phyloP scores from a whole-genome alignment of 2,329 filamentous ascomycete species.

The Trichoderma aggressivum region DNA sequence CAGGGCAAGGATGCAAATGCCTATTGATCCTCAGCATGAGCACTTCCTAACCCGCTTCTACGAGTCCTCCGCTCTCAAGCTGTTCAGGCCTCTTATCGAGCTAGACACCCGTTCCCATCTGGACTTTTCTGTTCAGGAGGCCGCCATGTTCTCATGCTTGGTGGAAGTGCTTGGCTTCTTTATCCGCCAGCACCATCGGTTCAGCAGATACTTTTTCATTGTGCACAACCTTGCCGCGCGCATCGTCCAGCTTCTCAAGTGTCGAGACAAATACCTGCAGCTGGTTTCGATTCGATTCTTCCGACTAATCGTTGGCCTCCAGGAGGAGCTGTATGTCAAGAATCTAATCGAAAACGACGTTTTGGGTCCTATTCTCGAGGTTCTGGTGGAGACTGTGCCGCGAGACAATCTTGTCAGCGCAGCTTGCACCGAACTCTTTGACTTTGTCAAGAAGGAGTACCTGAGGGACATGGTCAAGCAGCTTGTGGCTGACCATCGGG shows the following conservation, averaged over 20 bases:
- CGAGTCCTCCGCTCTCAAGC: conserved; percentile 75
- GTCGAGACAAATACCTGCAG: conserved; percentile 87
- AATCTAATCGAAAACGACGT: conserved; percentile 79
- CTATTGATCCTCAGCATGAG: conserved; percentile 71
- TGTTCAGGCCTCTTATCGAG: conserved; percentile 83
- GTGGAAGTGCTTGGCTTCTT: conserved; percentile 95
- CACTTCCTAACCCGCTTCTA: conserved; percentile 87
- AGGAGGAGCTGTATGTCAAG: conserved; percentile 88
- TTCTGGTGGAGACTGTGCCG: conserved; percentile 81
- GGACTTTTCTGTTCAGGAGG: conserved; percentile 75
- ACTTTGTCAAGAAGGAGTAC: conserved; percentile 79
- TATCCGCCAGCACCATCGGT: conserved; percentile 79
- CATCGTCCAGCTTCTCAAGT: conserved; percentile 76
- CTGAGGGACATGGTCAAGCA: conserved; percentile 80
- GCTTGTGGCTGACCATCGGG: conserved; percentile 78
- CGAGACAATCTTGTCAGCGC: conserved; percentile 92
- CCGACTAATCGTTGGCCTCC: conserved; percentile 76
- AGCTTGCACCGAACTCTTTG: conserved; percentile 89
- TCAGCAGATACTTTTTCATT: conserved; percentile 85
- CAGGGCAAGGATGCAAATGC: conserved; percentile 54
- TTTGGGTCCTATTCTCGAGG: conserved; percentile 78
- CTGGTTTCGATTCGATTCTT: conserved; percentile 92
- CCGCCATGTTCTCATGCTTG: conserved; percentile 85
- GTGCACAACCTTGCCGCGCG: conserved; percentile 73
- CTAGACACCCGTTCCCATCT: conserved; percentile 68